A percentile compares a stretch with the other conserved stretches of the same genome.
Conservation (phyloP, 2,329 filamentous ascomycete species). For the Ophiocordyceps unilateralis region DNA sequence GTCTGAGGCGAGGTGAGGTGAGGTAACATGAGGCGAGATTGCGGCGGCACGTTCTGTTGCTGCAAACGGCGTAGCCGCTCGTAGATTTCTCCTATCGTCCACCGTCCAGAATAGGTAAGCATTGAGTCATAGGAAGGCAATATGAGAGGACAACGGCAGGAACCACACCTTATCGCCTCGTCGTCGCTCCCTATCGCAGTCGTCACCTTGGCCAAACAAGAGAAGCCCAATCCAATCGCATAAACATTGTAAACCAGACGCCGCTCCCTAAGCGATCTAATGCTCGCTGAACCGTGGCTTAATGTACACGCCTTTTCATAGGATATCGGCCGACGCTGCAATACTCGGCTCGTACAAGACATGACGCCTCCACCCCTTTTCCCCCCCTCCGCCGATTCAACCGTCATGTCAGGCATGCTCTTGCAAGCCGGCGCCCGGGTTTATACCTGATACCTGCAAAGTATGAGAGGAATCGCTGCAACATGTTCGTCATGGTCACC, state of each 20-base stretch:
- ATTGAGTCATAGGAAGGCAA: too few relatives aligned
- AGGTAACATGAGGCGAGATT: too few relatives aligned
- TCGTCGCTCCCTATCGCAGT: too few relatives aligned
- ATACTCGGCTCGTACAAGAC: not conserved
- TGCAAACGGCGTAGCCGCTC: too few relatives aligned
- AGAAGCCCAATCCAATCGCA: slow-evolving; percentile 3
- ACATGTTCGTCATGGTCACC: not conserved
- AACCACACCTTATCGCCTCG: too few relatives aligned
- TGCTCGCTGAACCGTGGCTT: slow-evolving; percentile 23
- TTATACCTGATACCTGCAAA: not conserved
- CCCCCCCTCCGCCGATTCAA: not conserved
- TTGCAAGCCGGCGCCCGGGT: too few relatives aligned
- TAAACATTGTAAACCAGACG: slow-evolving; percentile 15
- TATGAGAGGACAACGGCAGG: too few relatives aligned
- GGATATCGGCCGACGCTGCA: slow-evolving; percentile 12
- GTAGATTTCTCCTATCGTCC: too few relatives aligned
- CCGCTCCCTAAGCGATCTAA: slow-evolving; percentile 24
- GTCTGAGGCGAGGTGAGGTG: too few relatives aligned
- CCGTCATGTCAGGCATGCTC: not conserved
- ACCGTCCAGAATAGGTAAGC: too few relatives aligned
- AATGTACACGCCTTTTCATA: slow-evolving; percentile 28
- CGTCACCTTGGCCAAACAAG: too few relatives aligned
- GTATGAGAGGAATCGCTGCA: not conserved
- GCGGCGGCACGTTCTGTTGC: too few relatives aligned
- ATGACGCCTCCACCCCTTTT: not conserved